These are phyloP conservation scores for Termitomyces sp. DNA, from an alignment of 768 basidiomycete species.

Conservation along the genomic window DNA sequence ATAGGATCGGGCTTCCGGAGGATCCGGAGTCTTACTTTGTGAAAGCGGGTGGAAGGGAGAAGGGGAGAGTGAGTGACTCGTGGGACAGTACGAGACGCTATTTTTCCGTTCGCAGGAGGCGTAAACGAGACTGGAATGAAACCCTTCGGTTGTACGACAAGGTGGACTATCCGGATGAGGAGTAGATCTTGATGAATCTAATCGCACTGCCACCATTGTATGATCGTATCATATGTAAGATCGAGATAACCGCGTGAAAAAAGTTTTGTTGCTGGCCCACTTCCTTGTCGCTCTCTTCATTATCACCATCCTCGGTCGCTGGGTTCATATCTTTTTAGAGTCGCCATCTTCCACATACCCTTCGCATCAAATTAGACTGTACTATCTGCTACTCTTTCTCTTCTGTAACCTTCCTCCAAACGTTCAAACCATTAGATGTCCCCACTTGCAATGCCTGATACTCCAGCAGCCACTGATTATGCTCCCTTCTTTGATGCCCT, in stretches of 20 bases:
- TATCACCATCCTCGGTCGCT: constrained; percentile 5
- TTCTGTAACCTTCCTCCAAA: constrained; percentile 13
- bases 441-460: neutral
- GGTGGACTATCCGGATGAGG: constrained; percentile 72
- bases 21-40: constrained; percentile 69
- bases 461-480: constrained; percentile 30
- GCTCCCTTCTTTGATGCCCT: constrained; percentile 47
- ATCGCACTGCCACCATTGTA: constrained; percentile 7
- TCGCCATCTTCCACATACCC: constrained; percentile 3
- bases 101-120: constrained; percentile 72
- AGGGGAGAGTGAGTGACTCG: constrained; percentile 60
- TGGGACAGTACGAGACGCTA: constrained; percentile 76
- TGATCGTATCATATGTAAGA: constrained; percentile 3
- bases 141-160: constrained; percentile 77
- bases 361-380: constrained; percentile 6
- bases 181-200: neutral
- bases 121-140: constrained; percentile 91
- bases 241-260: constrained; percentile 6
- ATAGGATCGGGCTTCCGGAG: constrained; percentile 54
- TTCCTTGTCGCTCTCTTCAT: neutral
- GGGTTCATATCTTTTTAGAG: neutral
- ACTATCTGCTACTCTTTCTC: neutral
- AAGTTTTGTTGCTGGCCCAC: constrained; percentile 4
- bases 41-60: constrained; percentile 56
- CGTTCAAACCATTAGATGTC: neutral